phyloP scores from a whole-genome alignment of 352 stramenopile species.

The Globisporangium orthogonon region DNA sequence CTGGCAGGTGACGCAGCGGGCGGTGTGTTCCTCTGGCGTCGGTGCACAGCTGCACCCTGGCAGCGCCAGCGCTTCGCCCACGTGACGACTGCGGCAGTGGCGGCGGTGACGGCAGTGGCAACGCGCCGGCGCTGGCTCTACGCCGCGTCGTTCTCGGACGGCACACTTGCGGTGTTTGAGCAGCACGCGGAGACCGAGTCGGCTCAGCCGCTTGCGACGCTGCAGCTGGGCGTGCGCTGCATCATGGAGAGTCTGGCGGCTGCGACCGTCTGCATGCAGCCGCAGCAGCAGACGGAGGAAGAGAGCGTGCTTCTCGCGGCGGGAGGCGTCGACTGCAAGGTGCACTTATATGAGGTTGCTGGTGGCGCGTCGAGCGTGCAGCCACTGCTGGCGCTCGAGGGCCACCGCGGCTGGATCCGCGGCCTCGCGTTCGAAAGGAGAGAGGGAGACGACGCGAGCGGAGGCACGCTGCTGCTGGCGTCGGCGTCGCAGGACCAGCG shows the following conservation, averaged over 20 bases:
- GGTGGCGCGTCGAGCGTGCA: constrained; percentile 9
- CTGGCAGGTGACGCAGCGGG: constrained; percentile 61
- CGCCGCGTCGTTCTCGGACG: constrained; percentile 41
- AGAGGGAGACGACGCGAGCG: neutral
- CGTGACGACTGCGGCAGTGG: constrained; percentile 28
- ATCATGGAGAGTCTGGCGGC: constrained; percentile 51
- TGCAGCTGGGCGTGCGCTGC: constrained; percentile 27
- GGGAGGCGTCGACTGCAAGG: constrained; percentile 61
- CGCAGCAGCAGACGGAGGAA: neutral
- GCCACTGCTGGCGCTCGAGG: constrained; percentile 38
- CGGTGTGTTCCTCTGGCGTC: constrained; percentile 50
- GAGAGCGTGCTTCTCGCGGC: constrained; percentile 45
- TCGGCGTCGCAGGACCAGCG: constrained; percentile 68
- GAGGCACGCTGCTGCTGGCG: constrained; percentile 23
- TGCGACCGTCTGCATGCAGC: constrained; percentile 7
- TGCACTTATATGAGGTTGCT: constrained; percentile 54
- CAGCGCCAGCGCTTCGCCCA: constrained; percentile 14
- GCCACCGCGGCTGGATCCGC: constrained; percentile 65
- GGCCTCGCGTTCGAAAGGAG: constrained; percentile 41
- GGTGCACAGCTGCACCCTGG: neutral
- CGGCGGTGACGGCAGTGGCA: constrained; percentile 22
- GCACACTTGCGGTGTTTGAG: constrained; percentile 30
- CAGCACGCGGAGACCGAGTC: constrained; percentile 3
- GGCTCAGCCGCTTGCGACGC: constrained; percentile 14
- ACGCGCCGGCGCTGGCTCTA: constrained; percentile 30